Conservation (phyloP, 2,329 filamentous ascomycete genomes). For the Coniochaeta pulveracea region DNA sequence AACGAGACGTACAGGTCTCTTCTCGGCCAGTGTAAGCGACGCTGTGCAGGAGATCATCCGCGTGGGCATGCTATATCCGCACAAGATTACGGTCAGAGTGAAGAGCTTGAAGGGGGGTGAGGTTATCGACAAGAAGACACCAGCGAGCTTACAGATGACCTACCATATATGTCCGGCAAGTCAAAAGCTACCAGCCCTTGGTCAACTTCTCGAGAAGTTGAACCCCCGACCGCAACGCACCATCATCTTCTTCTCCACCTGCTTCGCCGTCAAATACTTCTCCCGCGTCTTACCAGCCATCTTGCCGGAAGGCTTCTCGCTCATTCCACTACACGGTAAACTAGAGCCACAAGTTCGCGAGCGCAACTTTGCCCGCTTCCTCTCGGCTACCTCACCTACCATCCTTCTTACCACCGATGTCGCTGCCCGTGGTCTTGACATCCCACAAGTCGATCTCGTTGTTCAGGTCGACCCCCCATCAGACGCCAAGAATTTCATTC, state of each 20-base stretch:
- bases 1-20: slow-evolving; percentile 83
- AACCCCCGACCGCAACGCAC: slow-evolving; percentile 69
- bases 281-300: slow-evolving; percentile 66
- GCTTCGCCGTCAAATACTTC: slow-evolving; percentile 91
- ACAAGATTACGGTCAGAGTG: slow-evolving; percentile 90
- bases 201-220: slow-evolving; percentile 57
- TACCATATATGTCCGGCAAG: slow-evolving; percentile 67
- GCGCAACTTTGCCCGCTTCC: slow-evolving; percentile 76
- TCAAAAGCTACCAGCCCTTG: slow-evolving; percentile 68
- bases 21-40: slow-evolving; percentile 92
- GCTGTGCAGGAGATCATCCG: slow-evolving; percentile 88
- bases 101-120: slow-evolving; percentile 59
- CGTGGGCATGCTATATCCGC: slow-evolving; percentile 84
- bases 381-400: slow-evolving; percentile 61
- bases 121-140: slow-evolving; percentile 68
- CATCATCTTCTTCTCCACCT: slow-evolving; percentile 89
- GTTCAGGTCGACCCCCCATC: slow-evolving; percentile 68
- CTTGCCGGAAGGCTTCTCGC: slow-evolving; percentile 53
- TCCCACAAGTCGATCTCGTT: slow-evolving; percentile 83
- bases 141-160: slow-evolving; percentile 84
- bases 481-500: slow-evolving; percentile 72
- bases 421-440: slow-evolving; percentile 81
- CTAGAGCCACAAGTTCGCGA: slow-evolving; percentile 78
- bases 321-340: slow-evolving; percentile 85
- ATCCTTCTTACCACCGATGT: slow-evolving; percentile 89